Evolutionary conservation across 2,329 filamentous ascomycete species (phyloP), one percentile per base, ranked within the genome.

Genomic region (Thelonectria olida): DNA sequence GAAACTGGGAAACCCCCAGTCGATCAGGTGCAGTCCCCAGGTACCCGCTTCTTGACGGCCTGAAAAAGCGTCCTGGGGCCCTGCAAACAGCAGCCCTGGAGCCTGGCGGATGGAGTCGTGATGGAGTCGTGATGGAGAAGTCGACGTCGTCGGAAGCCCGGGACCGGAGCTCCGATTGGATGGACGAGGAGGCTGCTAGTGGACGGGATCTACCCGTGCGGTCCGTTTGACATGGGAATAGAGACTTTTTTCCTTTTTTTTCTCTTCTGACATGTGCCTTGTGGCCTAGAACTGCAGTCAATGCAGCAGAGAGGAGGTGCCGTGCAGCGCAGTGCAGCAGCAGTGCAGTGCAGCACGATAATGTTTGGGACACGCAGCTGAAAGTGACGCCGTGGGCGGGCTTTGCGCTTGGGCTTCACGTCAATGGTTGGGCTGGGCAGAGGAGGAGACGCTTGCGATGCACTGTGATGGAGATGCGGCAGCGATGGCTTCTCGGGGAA

Each of bases 141-240:
- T 45, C 36, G 28, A 27, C 42, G 52, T 34, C 23, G 51, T 27
- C 58, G 58, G 58, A 27, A 39, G 34, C 44, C 39, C 36, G 52
- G 28, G 52, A 23, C 31, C 31, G 31, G 31, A 19, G 44, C 28
- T 61, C 58, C 58, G 58, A 62, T 62, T 62, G 59, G 59, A 47
- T 62, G 27, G 47, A 10, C 20, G 8, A 45, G 42, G 5, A 12
- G 22, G 13, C 9, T 27, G 54, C 36, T 54, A 48, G 50, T 41
- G 44, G 60, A 51, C 55, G 60, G 60, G 55, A 59, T 60, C 55
- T 60, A 59, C 60, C 55, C 55, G 60, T 59, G 51, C 55, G 44
- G 51, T 52, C 60, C 60, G 60, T 44, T 27, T 34, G 13, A 15
- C n/a, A n/a, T n/a, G n/a, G n/a, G n/a, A n/a, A n/a, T n/a, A n/a